Conservation (phyloP, 1,139 yeast genomes). For the Sugiyamaella grinbergsii region DNA sequence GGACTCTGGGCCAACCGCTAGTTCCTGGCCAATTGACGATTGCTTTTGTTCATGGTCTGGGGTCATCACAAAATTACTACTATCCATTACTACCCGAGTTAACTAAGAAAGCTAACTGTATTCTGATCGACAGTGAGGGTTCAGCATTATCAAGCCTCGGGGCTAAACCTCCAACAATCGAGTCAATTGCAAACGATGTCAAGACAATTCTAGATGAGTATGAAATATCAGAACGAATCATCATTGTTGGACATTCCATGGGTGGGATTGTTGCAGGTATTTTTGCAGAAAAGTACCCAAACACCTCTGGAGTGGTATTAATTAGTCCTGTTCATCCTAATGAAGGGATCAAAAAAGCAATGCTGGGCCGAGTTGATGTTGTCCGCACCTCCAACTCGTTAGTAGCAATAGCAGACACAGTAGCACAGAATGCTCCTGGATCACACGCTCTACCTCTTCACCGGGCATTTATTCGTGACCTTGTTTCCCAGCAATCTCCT, state of each 20-base stretch:
- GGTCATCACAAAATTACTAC: constrained; percentile 41
- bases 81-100: constrained; percentile 32
- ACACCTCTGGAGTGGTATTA: constrained; percentile 27
- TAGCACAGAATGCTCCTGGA: constrained; percentile 39
- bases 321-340: constrained; percentile 42
- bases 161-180: constrained; percentile 25
- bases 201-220: constrained; percentile 31
- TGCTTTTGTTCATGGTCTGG: constrained; percentile 40
- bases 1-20: constrained; percentile 15
- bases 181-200: constrained; percentile 35
- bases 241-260: constrained; percentile 42
- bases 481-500: constrained; percentile 34
- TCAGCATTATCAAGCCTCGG: constrained; percentile 34
- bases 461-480: constrained; percentile 37
- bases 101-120: constrained; percentile 30
- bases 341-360: constrained; percentile 28
- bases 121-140: constrained; percentile 40
- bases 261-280: constrained; percentile 41
- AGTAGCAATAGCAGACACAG: constrained; percentile 31
- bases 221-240: constrained; percentile 25
- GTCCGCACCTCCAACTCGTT: constrained; percentile 28
- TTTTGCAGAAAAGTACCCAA: constrained; percentile 25
- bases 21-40: constrained; percentile 18
- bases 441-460: constrained; percentile 29
- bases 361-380: constrained; percentile 30